Evolutionary conservation across 2,329 filamentous ascomycete genomes (phyloP).

Genomic region (Ceratocystiopsis brevicomis): DNA sequence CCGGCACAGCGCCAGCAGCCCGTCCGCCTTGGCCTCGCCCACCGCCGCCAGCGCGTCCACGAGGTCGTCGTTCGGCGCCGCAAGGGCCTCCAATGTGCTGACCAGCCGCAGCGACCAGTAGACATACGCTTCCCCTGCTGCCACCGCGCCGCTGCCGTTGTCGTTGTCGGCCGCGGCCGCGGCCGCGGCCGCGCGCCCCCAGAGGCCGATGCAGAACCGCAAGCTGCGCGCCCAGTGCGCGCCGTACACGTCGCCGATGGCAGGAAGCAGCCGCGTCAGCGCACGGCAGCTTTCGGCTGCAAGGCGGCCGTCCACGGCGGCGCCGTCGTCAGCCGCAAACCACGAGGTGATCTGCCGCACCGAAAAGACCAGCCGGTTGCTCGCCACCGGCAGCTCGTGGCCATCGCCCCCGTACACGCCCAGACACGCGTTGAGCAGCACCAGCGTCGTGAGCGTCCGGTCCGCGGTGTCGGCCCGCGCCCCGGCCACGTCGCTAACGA

Average conservation of each 20-base stretch:
- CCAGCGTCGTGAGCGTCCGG: constrained; percentile 27
- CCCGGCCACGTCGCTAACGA: constrained; percentile 41
- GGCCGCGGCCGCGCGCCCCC: constrained; percentile 25
- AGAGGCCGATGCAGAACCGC: constrained; percentile 37
- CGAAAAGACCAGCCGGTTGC: constrained; percentile 62
- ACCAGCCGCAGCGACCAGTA: constrained; percentile 58
- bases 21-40: constrained; percentile 24
- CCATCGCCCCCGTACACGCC: constrained; percentile 26
- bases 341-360: constrained; percentile 60
- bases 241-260: constrained; percentile 68
- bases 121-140: constrained; percentile 35
- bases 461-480: constrained; percentile 16
- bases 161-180: constrained; percentile 14
- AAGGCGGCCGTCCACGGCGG: constrained; percentile 21
- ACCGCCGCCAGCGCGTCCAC: constrained; percentile 50
- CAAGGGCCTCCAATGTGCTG: constrained; percentile 39
- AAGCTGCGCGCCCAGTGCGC: constrained; percentile 61
- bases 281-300: constrained; percentile 34
- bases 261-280: constrained; percentile 45
- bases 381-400: constrained; percentile 35
- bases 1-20: too few relatives aligned
- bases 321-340: constrained; percentile 19
- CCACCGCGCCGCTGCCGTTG: constrained; percentile 9
- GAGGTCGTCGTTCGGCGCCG: constrained; percentile 72
- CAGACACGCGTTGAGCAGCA: constrained; percentile 34